Base-by-base conservation (phyloP, 2,329 filamentous ascomycete species). In the Fusarium sororula region DNA sequence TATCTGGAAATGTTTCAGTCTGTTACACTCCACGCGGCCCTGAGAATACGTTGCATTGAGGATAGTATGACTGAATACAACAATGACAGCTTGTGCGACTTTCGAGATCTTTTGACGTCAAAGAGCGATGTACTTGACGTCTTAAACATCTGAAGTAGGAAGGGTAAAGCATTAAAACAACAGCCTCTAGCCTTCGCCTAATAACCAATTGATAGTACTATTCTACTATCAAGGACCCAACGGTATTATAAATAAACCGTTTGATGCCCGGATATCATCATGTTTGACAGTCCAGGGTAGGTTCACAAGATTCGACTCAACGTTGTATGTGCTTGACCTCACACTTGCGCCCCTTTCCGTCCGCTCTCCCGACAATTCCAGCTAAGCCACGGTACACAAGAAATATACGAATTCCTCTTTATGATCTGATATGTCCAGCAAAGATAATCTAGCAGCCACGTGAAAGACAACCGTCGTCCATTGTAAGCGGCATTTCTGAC, bases 41-140 rank as follows among this genome's bases (percentile, higher is more conserved):
- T 50, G 51, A 54, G 59, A 70, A 70, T 48, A 70, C 67, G 66
- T 70, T 70, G 66, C 67, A 70, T 66, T 39, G 37, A 44, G 39
- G 38, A 37, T 37, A n/a, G 35, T 26, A 41, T 38, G 51, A 55
- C 20, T 55, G 51, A 30, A 28, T 55, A 55, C 51, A 28, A 55
- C 51, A 30, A 41, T n/a, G 37, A 55, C 51, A 41, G 51, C 24
- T 55, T 42, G 51, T 55, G 37, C 20, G 2, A 55, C 37, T 7
- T 55, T 55, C 51, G 24, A 55, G 51, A 55, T 55, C 24, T 28
- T 41, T 41, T 22, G 20, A 41, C 13, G 6, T 14, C 20, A n/a
- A n/a, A 12, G 15, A 18, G 1, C 11, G 20, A 30, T 14, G 8
- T 3, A 3, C 9, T 14, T 18, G 11, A 28, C 20, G 9, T 7